Percentiles rank a stretch among this genome's conserved stretches.
Conservation (phyloP, 225 moss, liverwort and hornwort species). For the Pseudoscleropodium purum region DNA sequence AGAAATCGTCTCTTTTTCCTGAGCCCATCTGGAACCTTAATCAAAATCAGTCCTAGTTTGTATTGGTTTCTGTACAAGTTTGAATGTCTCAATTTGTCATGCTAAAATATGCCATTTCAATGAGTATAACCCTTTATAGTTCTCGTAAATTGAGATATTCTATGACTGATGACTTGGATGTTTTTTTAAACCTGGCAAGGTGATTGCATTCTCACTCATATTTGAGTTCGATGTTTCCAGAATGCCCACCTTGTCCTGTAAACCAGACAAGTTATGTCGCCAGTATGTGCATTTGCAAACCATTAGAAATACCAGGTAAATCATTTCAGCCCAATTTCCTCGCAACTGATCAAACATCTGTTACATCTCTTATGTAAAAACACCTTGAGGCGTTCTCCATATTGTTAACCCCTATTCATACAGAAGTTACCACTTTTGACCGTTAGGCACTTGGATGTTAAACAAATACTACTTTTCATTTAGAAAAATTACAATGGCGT, state of each 20-base stretch:
- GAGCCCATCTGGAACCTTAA: neutral
- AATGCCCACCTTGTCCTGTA: slow-evolving; percentile 24
- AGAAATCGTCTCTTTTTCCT: neutral
- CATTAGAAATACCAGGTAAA: neutral
- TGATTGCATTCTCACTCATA: neutral
- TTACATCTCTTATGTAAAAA: too few species aligned
- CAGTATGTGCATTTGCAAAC: slow-evolving; percentile 15
- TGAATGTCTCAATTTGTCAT: neutral
- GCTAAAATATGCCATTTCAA: neutral
- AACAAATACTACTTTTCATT: neutral
- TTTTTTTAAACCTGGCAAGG: neutral
- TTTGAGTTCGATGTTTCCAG: neutral
- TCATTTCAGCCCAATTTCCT: neutral
- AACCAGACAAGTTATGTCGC: neutral
- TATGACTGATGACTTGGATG: neutral
- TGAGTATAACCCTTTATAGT: neutral
- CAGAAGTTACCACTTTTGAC: neutral
- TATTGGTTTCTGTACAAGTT: neutral
- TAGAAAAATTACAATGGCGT: neutral
- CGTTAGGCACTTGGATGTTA: neutral
- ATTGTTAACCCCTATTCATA: too few species aligned
- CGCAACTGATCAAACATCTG: neutral
- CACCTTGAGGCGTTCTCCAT: too few species aligned
- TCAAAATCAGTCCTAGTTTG: neutral
- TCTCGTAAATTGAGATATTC: neutral